Conservation (phyloP, 2,329 filamentous ascomycete genomes). For the Westerdykella aurantiaca region DNA sequence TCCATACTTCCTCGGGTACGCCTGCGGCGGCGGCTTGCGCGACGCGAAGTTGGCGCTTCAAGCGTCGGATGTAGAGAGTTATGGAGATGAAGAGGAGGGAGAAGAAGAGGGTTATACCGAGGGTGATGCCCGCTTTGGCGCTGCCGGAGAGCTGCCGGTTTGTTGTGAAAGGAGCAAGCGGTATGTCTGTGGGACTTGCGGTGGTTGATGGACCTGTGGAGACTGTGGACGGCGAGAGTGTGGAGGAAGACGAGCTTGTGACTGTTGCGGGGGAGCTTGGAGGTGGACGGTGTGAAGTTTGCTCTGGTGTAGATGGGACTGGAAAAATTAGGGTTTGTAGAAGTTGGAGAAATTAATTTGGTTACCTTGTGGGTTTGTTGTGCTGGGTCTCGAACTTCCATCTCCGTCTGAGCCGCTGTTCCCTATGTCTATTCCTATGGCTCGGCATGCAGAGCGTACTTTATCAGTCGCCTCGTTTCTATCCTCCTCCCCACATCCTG, state of each 20-base stretch:
- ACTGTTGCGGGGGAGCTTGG: not conserved
- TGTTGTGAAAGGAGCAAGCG: slow-evolving; percentile 9
- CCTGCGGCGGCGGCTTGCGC: slow-evolving; percentile 13
- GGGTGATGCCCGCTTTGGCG: slow-evolving; percentile 21
- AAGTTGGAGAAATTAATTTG: too few relatives aligned
- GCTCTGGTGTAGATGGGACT: not conserved
- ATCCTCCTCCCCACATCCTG: not conserved
- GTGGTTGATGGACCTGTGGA: not conserved
- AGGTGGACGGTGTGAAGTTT: not conserved
- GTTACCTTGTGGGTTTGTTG: not conserved
- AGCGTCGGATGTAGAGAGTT: slow-evolving; percentile 20
- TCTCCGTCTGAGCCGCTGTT: not conserved
- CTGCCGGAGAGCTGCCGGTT: slow-evolving; percentile 12
- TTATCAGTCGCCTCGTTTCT: not conserved
- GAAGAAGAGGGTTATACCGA: slow-evolving; percentile 11
- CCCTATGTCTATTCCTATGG: not conserved
- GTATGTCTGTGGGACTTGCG: slow-evolving; percentile 8
- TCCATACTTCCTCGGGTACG: slow-evolving; percentile 10
- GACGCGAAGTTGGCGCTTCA: slow-evolving; percentile 17
- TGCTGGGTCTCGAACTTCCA: not conserved
- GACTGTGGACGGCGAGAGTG: not conserved
- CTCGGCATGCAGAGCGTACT: not conserved
- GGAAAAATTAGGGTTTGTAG: not conserved
- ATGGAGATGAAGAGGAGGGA: slow-evolving; percentile 11
- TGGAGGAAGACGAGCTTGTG: not conserved